Base-by-base conservation (phyloP, 2,329 filamentous ascomycete genomes). In the Zopfia rhizophila region DNA sequence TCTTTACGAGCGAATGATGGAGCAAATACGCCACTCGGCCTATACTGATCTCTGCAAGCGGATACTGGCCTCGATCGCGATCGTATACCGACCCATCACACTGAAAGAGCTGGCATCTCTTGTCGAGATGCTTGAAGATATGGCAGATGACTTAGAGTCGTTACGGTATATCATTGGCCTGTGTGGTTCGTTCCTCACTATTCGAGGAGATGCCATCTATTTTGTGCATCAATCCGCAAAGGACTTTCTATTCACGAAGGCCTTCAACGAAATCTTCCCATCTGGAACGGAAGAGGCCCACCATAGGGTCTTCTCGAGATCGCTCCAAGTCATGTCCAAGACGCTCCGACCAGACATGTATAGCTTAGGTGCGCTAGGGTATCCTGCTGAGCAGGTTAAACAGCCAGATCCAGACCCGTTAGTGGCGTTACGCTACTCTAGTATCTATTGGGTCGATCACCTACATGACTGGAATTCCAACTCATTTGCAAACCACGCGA, bases 151-250 rank as follows among this genome's bases (percentile, higher is more conserved):
- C n/a, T n/a, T 23, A 6, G 31, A 55, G 5, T 32, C 42, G 1
- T 7, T 72, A 3, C 7, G 32, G 8, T 41, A 68, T 3, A 48
- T 73, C 4, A 59, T 77, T 10, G 28, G 42, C 1, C 12, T 43
- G 2, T 78, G 72, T 48, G 70, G 72, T 18, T 78, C 70, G 28
- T 41, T 38, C 16, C 35, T 38, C 21, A 38, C 22, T 12, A 7
- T 38, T 12, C 22, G 16, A 18, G 22, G 27, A 38, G 23, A 38
- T 38, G 13, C 14, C 27, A 16, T 38, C 10, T 36, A 36, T 16
- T 7, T 75, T 42, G 61, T 77, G 1, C 73, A 78, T 42, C 69
- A 74, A 40, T 77, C 75, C 2, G 76, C 73, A 0, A 75, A 75
- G 48, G 75, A 78, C n/a, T 75, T n/a, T n/a, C n/a, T n/a, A 67